phyloP scores from a whole-genome alignment of 441 rosid species.

The Brassica hybrid region DNA sequence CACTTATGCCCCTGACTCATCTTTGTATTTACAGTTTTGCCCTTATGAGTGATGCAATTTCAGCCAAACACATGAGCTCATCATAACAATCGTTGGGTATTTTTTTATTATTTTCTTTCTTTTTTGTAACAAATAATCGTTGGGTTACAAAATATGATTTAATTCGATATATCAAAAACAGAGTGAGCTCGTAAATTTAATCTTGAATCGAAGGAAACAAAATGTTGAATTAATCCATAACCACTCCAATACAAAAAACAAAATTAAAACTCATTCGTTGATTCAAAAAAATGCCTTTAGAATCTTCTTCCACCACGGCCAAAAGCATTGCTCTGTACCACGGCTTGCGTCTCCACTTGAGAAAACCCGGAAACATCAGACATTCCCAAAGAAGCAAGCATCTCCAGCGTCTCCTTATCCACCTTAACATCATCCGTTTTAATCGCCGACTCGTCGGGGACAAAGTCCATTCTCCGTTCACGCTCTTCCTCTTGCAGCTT shows the following conservation, averaged over 20 bases:
- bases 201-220: too few relatives aligned
- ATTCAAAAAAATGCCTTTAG: too few relatives aligned
- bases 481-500: slow-evolving; percentile 75
- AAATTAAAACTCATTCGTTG: slow-evolving; percentile 3
- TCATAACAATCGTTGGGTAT: too few relatives aligned
- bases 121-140: too few relatives aligned
- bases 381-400: slow-evolving; percentile 71
- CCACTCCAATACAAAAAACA: background rate
- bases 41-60: background rate
- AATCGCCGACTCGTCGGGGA: slow-evolving; percentile 68
- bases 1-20: slow-evolving; percentile 12
- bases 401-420: slow-evolving; percentile 67
- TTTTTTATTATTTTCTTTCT: too few relatives aligned
- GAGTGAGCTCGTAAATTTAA: too few relatives aligned
- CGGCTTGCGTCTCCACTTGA: slow-evolving; percentile 13
- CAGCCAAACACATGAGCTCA: background rate
- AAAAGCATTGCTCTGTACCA: slow-evolving; percentile 6
- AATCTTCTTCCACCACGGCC: slow-evolving; percentile 11
- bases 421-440: slow-evolving; percentile 57
- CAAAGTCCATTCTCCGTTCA: slow-evolving; percentile 71
- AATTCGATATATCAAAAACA: background rate
- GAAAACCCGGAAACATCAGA: slow-evolving; percentile 50
- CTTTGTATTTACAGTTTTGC: background rate
- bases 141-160: background rate
- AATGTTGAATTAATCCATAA: too few relatives aligned